phyloP scores from a whole-genome alignment of 441 rosid genomes.

The Bocquillonia castaneifolia region DNA sequence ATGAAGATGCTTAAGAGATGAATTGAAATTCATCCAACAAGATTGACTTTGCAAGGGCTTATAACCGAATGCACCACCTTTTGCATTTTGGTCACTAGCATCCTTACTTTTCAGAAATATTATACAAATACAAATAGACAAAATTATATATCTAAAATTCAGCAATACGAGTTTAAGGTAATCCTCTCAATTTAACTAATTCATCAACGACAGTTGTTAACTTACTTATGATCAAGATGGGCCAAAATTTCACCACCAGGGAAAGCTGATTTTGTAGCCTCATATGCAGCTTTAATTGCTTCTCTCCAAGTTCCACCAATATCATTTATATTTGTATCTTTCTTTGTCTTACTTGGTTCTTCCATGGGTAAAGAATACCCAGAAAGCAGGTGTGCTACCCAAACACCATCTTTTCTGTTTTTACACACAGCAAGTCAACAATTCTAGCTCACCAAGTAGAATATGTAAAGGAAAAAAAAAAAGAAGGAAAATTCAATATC shows the following conservation, averaged over 20 bases:
- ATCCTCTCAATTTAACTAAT: background rate
- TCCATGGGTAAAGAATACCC: conserved; percentile 80
- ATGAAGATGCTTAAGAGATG: conserved; percentile 2
- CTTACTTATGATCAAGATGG: conserved; percentile 84
- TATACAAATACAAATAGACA: background rate
- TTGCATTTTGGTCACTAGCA: background rate
- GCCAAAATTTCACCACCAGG: conserved; percentile 70
- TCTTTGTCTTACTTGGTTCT: conserved; percentile 45
- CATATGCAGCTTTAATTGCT: conserved; percentile 56
- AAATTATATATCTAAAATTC: background rate
- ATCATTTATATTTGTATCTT: conserved; percentile 26
- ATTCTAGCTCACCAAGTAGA: background rate
- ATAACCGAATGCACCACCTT: no score
- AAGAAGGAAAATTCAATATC: no score
- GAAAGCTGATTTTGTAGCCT: conserved; percentile 68
- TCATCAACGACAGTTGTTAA: background rate
- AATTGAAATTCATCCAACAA: no score
- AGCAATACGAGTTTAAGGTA: background rate
- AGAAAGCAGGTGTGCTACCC: conserved; percentile 84
- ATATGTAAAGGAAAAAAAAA: no score
- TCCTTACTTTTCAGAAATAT: background rate
- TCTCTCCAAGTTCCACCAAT: conserved; percentile 70
- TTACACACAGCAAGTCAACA: background rate
- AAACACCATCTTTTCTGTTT: conserved; percentile 59
- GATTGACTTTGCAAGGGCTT: no score